A percentile compares a stretch with the other conserved stretches of the same genome.
These are phyloP conservation scores for Pisolithus thermaeus DNA, from an alignment of 1,284 basidiomycete genomes.

Conservation along the genomic window DNA sequence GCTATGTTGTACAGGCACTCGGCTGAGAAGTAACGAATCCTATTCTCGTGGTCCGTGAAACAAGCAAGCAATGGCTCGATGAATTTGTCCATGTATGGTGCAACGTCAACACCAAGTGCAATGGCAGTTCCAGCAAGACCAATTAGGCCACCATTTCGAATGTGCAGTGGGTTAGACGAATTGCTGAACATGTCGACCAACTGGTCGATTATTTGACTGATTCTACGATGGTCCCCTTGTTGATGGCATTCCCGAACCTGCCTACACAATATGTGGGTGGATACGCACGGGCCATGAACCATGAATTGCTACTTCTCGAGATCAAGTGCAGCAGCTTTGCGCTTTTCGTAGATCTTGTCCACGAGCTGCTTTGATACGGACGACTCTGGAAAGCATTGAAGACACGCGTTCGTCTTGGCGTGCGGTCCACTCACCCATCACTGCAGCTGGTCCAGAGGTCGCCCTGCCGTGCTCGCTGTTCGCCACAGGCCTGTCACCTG, in stretches of 20 bases:
- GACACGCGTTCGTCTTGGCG: not conserved
- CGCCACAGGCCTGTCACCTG: not conserved
- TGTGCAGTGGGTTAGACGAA: slow-evolving; percentile 75
- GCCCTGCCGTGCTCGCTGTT: no score
- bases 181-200: slow-evolving; percentile 90
- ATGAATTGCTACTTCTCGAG: slow-evolving; percentile 73
- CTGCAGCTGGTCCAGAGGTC: not conserved
- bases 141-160: slow-evolving; percentile 93
- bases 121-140: slow-evolving; percentile 96
- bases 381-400: slow-evolving; percentile 41
- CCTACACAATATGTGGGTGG: slow-evolving; percentile 31
- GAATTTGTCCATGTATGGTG: slow-evolving; percentile 92
- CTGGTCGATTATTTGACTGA: slow-evolving; percentile 89
- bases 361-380: slow-evolving; percentile 69
- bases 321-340: slow-evolving; percentile 93
- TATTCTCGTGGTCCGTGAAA: slow-evolving; percentile 92
- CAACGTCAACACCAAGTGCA: slow-evolving; percentile 88
- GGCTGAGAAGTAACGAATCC: slow-evolving; percentile 95
- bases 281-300: slow-evolving; percentile 4
- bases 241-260: slow-evolving; percentile 85
- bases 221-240: slow-evolving; percentile 75
- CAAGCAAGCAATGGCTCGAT: slow-evolving; percentile 88
- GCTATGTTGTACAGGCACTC: slow-evolving; percentile 98
- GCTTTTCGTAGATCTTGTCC: slow-evolving; percentile 91
- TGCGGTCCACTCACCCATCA: not conserved